These are phyloP conservation scores for Tritrichomonas foetus DNA, from an alignment of 208 protist genomes.

Conservation along the genomic window DNA sequence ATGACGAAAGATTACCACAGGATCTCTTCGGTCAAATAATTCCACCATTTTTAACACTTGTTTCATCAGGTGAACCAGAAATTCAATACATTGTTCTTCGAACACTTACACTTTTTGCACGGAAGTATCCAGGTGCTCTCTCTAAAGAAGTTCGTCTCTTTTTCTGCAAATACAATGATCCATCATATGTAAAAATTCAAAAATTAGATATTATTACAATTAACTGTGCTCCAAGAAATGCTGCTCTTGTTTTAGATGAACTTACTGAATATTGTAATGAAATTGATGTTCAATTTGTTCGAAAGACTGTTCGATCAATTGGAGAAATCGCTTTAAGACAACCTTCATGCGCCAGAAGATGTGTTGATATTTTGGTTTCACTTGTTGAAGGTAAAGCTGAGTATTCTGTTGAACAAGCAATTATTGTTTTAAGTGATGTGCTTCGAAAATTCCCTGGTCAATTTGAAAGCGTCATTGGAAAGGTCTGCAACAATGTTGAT, in stretches of 20 bases:
- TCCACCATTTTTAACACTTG: constrained; percentile 76
- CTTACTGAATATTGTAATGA: constrained; percentile 84
- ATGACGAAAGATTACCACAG: constrained; percentile 59
- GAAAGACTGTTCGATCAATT: constrained; percentile 85
- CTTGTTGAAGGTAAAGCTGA: constrained; percentile 77
- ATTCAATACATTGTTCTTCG: constrained; percentile 95
- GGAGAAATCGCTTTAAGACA: constrained; percentile 93
- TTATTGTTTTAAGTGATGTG: constrained; percentile 87
- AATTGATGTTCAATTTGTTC: constrained; percentile 91
- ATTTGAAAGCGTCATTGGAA: constrained; percentile 48
- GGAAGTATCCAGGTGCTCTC: constrained; percentile 67
- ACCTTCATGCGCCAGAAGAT: constrained; percentile 72
- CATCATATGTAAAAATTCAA: constrained; percentile 93
- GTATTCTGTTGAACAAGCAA: constrained; percentile 86
- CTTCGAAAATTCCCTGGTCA: constrained; percentile 82
- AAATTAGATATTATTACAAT: constrained; percentile 89
- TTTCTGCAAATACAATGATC: constrained; percentile 93
- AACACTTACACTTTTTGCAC: constrained; percentile 94
- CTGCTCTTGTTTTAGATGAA: constrained; percentile 75
- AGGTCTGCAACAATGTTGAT: constrained; percentile 80
- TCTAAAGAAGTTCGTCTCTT: constrained; percentile 73
- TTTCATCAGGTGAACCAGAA: constrained; percentile 77
- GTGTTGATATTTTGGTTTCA: constrained; percentile 76
- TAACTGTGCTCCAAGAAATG: constrained; percentile 73
- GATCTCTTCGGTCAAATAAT: constrained; percentile 67